These are phyloP conservation scores for Rhodamnia argentea DNA, from an alignment of 345 rosid genomes.

Conservation along the genomic window DNA sequence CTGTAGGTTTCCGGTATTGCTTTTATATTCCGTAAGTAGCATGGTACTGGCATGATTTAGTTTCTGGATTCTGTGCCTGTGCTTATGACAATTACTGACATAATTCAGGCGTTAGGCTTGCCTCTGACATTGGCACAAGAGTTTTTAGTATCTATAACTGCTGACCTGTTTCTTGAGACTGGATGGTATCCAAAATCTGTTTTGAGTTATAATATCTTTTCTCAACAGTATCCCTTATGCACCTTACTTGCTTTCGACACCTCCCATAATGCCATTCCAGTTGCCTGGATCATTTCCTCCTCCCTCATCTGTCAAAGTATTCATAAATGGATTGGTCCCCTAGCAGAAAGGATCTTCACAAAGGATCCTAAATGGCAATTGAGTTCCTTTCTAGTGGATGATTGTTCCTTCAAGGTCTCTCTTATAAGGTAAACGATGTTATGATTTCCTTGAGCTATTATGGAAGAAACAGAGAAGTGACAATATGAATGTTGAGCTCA, in stretches of 20 bases:
- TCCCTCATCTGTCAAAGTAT: slow-evolving; percentile 19
- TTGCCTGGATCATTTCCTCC: slow-evolving; percentile 46
- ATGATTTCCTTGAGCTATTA: neutral
- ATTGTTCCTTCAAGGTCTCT: slow-evolving; percentile 27
- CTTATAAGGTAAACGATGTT: slow-evolving; percentile 24
- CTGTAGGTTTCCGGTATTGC: neutral
- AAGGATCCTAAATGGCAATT: slow-evolving; percentile 41
- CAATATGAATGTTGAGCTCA: neutral
- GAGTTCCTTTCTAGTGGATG: slow-evolving; percentile 33
- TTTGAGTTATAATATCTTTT: neutral
- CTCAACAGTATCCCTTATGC: slow-evolving; percentile 37
- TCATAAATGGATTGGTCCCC: slow-evolving; percentile 34
- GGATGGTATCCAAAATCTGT: neutral
- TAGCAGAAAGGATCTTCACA: slow-evolving; percentile 30
- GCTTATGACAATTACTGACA: neutral
- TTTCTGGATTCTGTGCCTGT: neutral
- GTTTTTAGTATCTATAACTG: neutral
- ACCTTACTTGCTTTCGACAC: slow-evolving; percentile 37
- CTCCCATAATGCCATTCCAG: slow-evolving; percentile 39
- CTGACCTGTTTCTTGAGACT: neutral
- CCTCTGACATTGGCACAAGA: neutral
- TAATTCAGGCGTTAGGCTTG: neutral
- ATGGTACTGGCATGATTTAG: neutral
- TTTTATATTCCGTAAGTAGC: neutral
- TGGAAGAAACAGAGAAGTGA: neutral